Base-by-base conservation (phyloP, 2,329 filamentous ascomycete species). In the Colletotrichum caudatum region DNA sequence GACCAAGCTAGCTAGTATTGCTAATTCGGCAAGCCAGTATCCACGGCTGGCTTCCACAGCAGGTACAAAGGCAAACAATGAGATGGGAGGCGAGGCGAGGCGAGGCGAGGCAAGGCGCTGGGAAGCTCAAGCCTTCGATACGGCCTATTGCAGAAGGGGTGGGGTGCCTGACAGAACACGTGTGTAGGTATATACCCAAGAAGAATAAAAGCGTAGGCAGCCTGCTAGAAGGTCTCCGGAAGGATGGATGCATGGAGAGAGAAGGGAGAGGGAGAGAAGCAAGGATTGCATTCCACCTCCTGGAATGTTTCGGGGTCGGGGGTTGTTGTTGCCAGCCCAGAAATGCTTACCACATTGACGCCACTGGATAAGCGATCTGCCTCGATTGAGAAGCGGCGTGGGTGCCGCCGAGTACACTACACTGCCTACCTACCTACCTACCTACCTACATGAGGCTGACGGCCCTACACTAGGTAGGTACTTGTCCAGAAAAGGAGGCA, bases 11-110 rank as follows among this genome's bases (percentile, higher is more conserved):
- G n/a, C 50, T 51, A 5, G 39, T 18, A 41, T 18, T 18, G 18
- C n/a, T 59, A 35, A 44, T 68, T 69, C 44, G 48, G 53, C 69
- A 64, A 60, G 41, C 50, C 51, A 35, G 35, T 48, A n/a, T 59
- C 48, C 44, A 6, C 41, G 48, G 35, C 60, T 35, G 23, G 33
- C 2, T 20, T 12, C 16, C 26, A 33, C 33, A 62, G 33, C 59
- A 62, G 39, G n/a, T n/a, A 33, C 59, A 23, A 51, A 39, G n/a
- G 46, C n/a, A 26, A 62, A 39, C 37, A 8, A 51, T 18, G 23
- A 14, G 23, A 33, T 33, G 29, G 20, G 37, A 35, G 16, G 18
- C 35, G 23, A 33, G n/a, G 48, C 23, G 54, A 35, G 12, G 12
- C 33, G 12, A n/a, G 23, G 23, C 37, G 37, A 11, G 9, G 3